Conservation (phyloP, 148 eudicot genomes). For the Fallopia convolvulus region DNA sequence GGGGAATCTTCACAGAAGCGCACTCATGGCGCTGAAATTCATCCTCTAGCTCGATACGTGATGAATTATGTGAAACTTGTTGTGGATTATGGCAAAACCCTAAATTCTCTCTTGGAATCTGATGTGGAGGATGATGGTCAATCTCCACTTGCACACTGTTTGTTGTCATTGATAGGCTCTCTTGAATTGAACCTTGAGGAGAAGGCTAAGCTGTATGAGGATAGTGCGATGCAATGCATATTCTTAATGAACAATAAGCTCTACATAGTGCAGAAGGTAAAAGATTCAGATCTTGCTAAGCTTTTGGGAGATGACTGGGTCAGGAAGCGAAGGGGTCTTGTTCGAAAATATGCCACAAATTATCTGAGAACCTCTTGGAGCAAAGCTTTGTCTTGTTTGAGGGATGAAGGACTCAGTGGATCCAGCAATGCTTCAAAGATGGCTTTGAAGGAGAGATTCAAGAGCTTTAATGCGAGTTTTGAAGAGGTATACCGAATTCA, state of each 20-base stretch:
- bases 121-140: conserved; percentile 24
- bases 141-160: conserved; percentile 42
- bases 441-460: conserved; percentile 79
- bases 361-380: conserved; percentile 91
- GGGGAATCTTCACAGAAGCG: conserved; percentile 57
- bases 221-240: conserved; percentile 56
- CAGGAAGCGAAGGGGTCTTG: conserved; percentile 59
- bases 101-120: conserved; percentile 44
- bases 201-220: conserved; percentile 72
- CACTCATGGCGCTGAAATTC: conserved; percentile 65
- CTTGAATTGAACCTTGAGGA: conserved; percentile 69
- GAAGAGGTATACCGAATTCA: conserved; percentile 85
- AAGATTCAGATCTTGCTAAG: conserved; percentile 71
- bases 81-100: conserved; percentile 66
- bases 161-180: conserved; percentile 44
- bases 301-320: conserved; percentile 88
- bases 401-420: conserved; percentile 81
- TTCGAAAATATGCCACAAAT: conserved; percentile 60
- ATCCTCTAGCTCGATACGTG: conserved; percentile 76
- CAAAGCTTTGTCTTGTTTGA: conserved; percentile 60
- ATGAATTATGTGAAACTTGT: conserved; percentile 87
- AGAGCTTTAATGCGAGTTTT: conserved; percentile 76
- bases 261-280: conserved; percentile 81
- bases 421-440: conserved; percentile 58
- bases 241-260: conserved; percentile 88